Conservation (phyloP, 352 stramenopile species). For the Peronospora tabacina region DNA sequence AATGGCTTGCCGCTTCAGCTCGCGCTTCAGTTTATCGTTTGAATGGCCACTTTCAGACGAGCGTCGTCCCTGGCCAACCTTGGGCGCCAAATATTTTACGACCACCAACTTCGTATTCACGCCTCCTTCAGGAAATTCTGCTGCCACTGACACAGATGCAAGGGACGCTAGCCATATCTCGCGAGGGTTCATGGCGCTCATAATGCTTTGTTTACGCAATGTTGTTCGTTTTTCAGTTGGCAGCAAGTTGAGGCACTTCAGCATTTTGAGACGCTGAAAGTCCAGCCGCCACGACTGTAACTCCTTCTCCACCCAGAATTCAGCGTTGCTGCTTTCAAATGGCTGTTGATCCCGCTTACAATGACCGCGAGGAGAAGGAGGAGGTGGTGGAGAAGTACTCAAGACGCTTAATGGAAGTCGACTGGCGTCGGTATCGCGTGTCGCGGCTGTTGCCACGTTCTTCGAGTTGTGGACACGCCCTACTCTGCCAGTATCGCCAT, state of each 20-base stretch:
- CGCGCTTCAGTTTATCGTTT: slow-evolving; percentile 51
- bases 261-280: slow-evolving; percentile 53
- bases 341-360: slow-evolving; percentile 17
- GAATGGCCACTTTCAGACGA: slow-evolving; percentile 7
- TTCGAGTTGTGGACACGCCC: slow-evolving; percentile 5
- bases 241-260: slow-evolving; percentile 45
- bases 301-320: slow-evolving; percentile 65
- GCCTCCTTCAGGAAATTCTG: slow-evolving; percentile 20
- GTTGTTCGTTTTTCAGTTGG: slow-evolving; percentile 41
- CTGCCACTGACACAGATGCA: slow-evolving; percentile 7
- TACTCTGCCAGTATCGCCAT: not conserved
- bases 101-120: slow-evolving; percentile 38
- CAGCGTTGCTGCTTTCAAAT: slow-evolving; percentile 29
- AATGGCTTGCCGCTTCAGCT: slow-evolving; percentile 50
- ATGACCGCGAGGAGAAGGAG: slow-evolving; percentile 13
- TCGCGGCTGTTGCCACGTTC: slow-evolving; percentile 1
- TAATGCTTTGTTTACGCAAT: slow-evolving; percentile 28
- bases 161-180: slow-evolving; percentile 61
- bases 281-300: slow-evolving; percentile 58
- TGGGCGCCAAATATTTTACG: slow-evolving; percentile 47
- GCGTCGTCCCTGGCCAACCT: slow-evolving; percentile 16
- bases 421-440: slow-evolving; percentile 17
- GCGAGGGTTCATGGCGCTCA: slow-evolving; percentile 26
- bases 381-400: slow-evolving; percentile 20
- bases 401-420: slow-evolving; percentile 24